These are phyloP conservation scores for Mortierella sp. DNA, from an alignment of 371 early-diverging fungal species.

Conservation along the genomic window DNA sequence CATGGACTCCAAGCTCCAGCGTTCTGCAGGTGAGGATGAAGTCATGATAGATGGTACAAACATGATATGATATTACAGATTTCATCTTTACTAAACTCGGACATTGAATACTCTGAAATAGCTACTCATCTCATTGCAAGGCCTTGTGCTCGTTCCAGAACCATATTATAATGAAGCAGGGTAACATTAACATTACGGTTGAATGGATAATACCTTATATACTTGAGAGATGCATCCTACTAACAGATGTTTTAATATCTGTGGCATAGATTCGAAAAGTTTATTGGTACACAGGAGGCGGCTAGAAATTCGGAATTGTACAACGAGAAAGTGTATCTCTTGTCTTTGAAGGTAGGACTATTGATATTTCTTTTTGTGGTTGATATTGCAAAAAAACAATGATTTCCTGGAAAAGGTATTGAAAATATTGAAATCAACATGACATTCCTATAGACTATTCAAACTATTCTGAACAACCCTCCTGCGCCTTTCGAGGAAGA, in stretches of 20 bases:
- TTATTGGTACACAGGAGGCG: slow-evolving; percentile 62
- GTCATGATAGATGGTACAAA: background rate
- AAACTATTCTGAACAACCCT: slow-evolving; percentile 55
- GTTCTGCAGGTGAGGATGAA: slow-evolving; percentile 58
- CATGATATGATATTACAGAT: background rate
- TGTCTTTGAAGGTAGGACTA: slow-evolving; percentile 58
- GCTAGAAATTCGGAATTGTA: slow-evolving; percentile 58
- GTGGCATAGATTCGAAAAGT: slow-evolving; percentile 53
- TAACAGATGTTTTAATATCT: background rate
- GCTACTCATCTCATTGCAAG: slow-evolving; percentile 65
- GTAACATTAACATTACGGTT: slow-evolving; percentile 27
- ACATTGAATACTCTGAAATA: slow-evolving; percentile 10
- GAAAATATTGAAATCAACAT: background rate
- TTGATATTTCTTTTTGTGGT: too few relatives aligned
- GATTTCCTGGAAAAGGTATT: too few relatives aligned
- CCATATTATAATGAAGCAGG: slow-evolving; percentile 72
- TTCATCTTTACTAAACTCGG: background rate
- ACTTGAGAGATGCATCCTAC: background rate
- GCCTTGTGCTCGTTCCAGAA: slow-evolving; percentile 62
- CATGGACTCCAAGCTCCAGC: slow-evolving; percentile 61
- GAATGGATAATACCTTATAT: background rate
- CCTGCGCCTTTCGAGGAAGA: slow-evolving; percentile 43
- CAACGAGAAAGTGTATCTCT: slow-evolving; percentile 64
- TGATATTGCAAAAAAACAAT: too few relatives aligned
- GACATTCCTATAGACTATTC: slow-evolving; percentile 27